Evolutionary conservation across 1,139 yeast species (phyloP), one percentile per base, ranked within the genome.

Genomic region (Saccharomyces hybrid): DNA sequence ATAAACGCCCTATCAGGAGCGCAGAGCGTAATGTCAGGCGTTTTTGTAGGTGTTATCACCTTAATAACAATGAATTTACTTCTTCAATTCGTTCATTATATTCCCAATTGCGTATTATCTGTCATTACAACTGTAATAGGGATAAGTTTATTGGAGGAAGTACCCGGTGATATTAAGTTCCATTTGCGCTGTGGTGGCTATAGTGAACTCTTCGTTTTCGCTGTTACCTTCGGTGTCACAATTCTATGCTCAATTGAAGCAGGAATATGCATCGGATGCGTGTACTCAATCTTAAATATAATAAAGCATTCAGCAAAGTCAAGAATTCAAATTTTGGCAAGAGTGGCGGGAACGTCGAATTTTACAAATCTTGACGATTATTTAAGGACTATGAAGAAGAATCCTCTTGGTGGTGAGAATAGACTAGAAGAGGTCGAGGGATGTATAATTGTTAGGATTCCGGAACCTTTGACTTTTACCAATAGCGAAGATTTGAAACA

Each of bases 391-490:
- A 47, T 47, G 32, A 51, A 48, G 9, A 47, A 31, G 29, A 50
- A 52, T 23, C 47, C 42, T 16, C 51, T 52, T 5, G 32, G 53
- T 11, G 56, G 52, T 29, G 48, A 54, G 27, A 53, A 58, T 14
- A 61, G n/a, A n/a, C 29, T 85, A 32, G 93, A 88, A 65, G 91
- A 88, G 59, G 77, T 88, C 49, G 93, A 88, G 65, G 96, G 95
- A 0, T 88, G 96, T 64, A 75, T 93, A 51, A 86, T 91, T 49
- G 86, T 91, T 34, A 88, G 85, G 62, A 83, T 93, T 44, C 95
- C 98, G 0, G 98, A 93, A 66, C 97, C 98, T 1, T 74, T 93
- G 55, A 89, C 96, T 1, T 93, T 93, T 70, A 90, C 97, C 42
- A 93, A 93, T 67, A 82, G 95, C 16, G 88, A 86, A 57, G 97